phyloP scores from a whole-genome alignment of 2,329 filamentous ascomycete species.

The Arthroderma sp. region DNA sequence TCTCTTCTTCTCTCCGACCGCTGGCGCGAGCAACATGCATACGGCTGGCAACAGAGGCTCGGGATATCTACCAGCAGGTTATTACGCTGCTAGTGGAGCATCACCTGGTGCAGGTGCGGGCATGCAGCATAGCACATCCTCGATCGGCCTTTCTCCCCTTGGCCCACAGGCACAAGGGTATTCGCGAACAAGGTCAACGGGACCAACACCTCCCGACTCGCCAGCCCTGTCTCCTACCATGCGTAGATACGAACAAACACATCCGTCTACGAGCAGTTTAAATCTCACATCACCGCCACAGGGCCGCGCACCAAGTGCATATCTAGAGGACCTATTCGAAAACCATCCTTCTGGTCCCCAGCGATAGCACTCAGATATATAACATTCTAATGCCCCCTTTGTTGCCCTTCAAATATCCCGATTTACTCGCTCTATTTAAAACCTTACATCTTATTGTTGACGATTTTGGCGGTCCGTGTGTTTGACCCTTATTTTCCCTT shows the following conservation, averaged over 20 bases:
- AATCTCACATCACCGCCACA: conserved; percentile 52
- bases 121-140: conserved; percentile 33
- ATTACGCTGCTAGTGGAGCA: conserved; percentile 63
- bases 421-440: not conserved
- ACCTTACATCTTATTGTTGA: not conserved
- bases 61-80: conserved; percentile 74
- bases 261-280: conserved; percentile 47
- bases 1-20: conserved; percentile 93
- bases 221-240: conserved; percentile 43
- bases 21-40: conserved; percentile 44
- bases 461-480: not conserved
- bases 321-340: conserved; percentile 79
- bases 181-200: conserved; percentile 35
- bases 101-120: conserved; percentile 34
- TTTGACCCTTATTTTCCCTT: not conserved
- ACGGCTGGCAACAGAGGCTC: conserved; percentile 56
- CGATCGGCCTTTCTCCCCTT: conserved; percentile 51
- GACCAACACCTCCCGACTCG: conserved; percentile 53
- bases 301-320: conserved; percentile 71
- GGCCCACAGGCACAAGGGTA: conserved; percentile 48
- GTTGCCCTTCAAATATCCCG: not conserved
- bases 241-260: conserved; percentile 22
- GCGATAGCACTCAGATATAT: not conserved
- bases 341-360: conserved; percentile 41
- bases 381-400: not conserved